These are phyloP conservation scores for Rhamnella rubrinervis DNA, from an alignment of 331 rosid species.

Conservation along the genomic window DNA sequence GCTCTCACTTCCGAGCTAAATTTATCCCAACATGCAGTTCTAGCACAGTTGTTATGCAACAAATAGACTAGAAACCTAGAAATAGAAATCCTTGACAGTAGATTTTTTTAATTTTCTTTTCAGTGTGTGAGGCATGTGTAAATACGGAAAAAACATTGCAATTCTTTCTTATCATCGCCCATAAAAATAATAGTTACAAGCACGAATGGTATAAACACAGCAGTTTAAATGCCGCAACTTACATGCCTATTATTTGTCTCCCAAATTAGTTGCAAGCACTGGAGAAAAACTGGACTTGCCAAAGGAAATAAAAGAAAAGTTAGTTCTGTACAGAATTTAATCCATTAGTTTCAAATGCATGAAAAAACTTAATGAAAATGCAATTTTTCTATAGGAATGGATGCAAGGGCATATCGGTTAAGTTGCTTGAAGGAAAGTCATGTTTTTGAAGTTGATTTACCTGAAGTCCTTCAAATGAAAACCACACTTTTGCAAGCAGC, in stretches of 20 bases:
- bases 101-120: background rate
- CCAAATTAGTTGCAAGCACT: background rate
- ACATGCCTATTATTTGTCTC: background rate
- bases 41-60: background rate
- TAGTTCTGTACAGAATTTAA: background rate
- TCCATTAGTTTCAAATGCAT: constrained; percentile 1
- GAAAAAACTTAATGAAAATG: background rate
- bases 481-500: constrained; percentile 69
- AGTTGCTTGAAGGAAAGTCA: constrained; percentile 77
- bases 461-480: constrained; percentile 69
- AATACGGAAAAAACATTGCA: background rate
- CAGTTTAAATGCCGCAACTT: background rate
- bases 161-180: constrained; percentile 3
- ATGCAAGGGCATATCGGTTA: constrained; percentile 91
- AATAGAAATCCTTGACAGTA: background rate
- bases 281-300: background rate
- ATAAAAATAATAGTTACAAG: background rate
- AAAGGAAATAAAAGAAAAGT: background rate
- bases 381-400: constrained; percentile 71
- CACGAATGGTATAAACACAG: background rate
- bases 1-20: background rate
- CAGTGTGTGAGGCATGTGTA: background rate
- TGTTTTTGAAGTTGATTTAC: constrained; percentile 87
- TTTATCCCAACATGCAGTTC: constrained; percentile 5
- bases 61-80: background rate